A percentile compares a stretch with the other conserved stretches of the same genome.
These are phyloP conservation scores for Phytophthora litchii DNA, from an alignment of 352 stramenopile species.

Conservation along the genomic window DNA sequence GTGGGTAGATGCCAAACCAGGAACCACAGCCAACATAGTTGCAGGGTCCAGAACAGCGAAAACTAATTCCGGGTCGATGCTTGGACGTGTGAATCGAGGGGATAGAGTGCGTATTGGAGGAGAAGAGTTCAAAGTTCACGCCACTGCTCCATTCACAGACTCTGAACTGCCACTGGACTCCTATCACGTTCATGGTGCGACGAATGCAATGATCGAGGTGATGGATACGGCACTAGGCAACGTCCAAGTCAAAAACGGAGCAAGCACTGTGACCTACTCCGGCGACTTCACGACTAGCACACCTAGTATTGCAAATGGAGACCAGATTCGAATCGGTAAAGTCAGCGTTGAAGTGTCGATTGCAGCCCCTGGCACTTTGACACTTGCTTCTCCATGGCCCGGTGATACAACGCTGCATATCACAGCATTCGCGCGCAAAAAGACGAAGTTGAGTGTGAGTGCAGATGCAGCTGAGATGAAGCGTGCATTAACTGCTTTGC, in stretches of 20 bases:
- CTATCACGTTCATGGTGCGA: constrained; percentile 66
- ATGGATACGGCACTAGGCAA: constrained; percentile 73
- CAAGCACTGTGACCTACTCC: constrained; percentile 41
- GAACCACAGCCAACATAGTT: constrained; percentile 43
- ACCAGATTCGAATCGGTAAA: constrained; percentile 65
- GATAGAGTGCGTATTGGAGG: constrained; percentile 57
- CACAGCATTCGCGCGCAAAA: constrained; percentile 74
- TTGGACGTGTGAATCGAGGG: constrained; percentile 73
- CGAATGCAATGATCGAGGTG: constrained; percentile 38
- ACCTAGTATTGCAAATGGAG: constrained; percentile 33
- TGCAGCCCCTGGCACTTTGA: constrained; percentile 39
- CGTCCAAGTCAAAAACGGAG: constrained; percentile 52
- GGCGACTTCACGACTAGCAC: constrained; percentile 43
- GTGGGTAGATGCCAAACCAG: constrained; percentile 39
- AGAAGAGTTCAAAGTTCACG: constrained; percentile 71
- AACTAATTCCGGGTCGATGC: constrained; percentile 48
- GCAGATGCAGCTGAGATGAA: constrained; percentile 61
- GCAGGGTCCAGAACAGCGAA: constrained; percentile 57
- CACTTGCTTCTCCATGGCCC: constrained; percentile 53
- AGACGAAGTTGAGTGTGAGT: constrained; percentile 56
- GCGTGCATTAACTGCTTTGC: constrained; percentile 43
- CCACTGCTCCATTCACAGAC: constrained; percentile 74
- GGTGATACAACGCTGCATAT: constrained; percentile 45
- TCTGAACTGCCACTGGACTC: constrained; percentile 63
- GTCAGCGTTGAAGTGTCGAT: constrained; percentile 52